Conservation (phyloP, 2,329 filamentous ascomycete genomes). For the Botryosphaeria dothidea region DNA sequence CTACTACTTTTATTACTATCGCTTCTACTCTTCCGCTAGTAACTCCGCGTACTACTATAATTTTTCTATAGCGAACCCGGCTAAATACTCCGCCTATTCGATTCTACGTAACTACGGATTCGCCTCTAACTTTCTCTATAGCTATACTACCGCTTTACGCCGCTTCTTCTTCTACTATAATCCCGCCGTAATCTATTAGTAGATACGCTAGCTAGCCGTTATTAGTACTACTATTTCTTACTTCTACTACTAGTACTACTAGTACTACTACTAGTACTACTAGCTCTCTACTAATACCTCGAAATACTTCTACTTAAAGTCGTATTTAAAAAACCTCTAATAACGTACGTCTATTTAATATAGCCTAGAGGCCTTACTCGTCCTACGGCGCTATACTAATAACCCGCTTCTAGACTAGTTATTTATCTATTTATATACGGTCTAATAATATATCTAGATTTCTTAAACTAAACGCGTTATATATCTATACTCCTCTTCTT, state of each 20-base stretch:
- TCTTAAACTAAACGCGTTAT: too few species aligned
- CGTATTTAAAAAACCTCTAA: neutral
- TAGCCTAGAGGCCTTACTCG: too few species aligned
- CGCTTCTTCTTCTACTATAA: neutral
- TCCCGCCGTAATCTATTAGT: neutral
- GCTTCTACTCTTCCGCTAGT: neutral
- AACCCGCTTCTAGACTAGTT: too few species aligned
- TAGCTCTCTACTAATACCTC: neutral
- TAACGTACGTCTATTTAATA: neutral
- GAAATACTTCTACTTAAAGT: neutral
- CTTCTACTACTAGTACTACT: neutral
- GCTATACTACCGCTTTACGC: neutral
- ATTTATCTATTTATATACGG: too few species aligned
- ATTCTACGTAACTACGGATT: neutral
- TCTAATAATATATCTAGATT: too few species aligned
- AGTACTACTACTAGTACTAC: neutral
- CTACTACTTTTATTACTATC: neutral
- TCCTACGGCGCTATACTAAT: too few species aligned
- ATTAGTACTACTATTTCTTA: too few species aligned
- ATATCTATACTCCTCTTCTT: too few species aligned
- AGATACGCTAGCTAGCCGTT: neutral
- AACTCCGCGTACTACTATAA: neutral
- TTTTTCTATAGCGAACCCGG: neutral
- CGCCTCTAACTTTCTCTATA: neutral
- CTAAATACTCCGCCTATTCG: neutral